Evolutionary conservation across 1,284 basidiomycete genomes (phyloP).

Genomic region (Caloboletus inedulis): DNA sequence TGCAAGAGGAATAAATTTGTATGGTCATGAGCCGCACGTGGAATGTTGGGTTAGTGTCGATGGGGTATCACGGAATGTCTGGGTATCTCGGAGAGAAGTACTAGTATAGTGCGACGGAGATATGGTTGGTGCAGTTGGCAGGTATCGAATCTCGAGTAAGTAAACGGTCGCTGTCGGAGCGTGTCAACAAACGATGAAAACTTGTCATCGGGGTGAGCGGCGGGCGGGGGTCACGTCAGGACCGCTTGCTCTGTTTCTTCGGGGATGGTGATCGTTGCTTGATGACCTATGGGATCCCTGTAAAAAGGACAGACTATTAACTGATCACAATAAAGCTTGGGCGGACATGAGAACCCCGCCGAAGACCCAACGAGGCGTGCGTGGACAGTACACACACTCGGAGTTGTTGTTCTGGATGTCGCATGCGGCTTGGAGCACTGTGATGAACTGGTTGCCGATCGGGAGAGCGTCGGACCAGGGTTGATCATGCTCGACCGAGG

Average conservation of each 20-base stretch:
- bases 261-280: conserved; percentile 62
- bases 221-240: too few relatives aligned
- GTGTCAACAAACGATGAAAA: conserved; percentile 80
- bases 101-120: conserved; percentile 15
- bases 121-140: not conserved
- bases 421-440: conserved; percentile 59
- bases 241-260: conserved; percentile 15
- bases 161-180: conserved; percentile 36
- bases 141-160: not conserved
- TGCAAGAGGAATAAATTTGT: conserved; percentile 27
- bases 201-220: conserved; percentile 38
- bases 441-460: conserved; percentile 61
- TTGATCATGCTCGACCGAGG: conserved; percentile 45
- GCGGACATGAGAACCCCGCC: too few relatives aligned
- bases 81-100: conserved; percentile 26
- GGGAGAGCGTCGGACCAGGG: conserved; percentile 57
- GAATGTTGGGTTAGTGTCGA: conserved; percentile 23
- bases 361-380: too few relatives aligned
- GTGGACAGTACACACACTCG: too few relatives aligned
- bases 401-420: conserved; percentile 49
- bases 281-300: conserved; percentile 54
- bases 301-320: too few relatives aligned
- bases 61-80: conserved; percentile 24
- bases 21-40: conserved; percentile 24
- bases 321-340: too few relatives aligned